Percentiles rank a stretch among this genome's conserved stretches.
Conservation (phyloP, 352 stramenopile species). For the Globisporangium paroecandrum region DNA sequence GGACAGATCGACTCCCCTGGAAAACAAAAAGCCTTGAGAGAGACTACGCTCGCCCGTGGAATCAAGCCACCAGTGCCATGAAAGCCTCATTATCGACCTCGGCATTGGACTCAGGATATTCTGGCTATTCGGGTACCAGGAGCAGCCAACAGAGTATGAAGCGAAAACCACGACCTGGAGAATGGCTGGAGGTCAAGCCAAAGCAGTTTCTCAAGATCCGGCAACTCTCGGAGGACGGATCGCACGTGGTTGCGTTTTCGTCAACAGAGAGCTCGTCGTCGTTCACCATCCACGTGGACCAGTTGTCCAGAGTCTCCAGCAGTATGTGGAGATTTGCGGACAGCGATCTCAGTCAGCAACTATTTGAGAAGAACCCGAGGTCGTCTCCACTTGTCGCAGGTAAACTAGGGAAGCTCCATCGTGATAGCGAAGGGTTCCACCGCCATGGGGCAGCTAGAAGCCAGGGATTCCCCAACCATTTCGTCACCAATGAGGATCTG, state of each 20-base stretch:
- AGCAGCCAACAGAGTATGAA: background rate
- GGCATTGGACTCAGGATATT: background rate
- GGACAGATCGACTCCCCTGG: constrained; percentile 16
- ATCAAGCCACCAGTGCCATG: background rate
- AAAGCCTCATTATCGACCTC: background rate
- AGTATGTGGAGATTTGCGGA: constrained; percentile 35
- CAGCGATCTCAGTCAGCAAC: constrained; percentile 9
- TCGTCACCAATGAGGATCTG: constrained; percentile 29
- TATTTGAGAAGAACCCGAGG: background rate
- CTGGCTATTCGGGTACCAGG: background rate
- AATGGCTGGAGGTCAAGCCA: constrained; percentile 49
- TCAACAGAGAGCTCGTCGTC: constrained; percentile 16
- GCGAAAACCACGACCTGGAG: constrained; percentile 31
- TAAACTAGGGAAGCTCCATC: constrained; percentile 47
- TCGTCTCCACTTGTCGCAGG: background rate
- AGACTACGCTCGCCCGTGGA: constrained; percentile 28
- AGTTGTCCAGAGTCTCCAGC: constrained; percentile 35
- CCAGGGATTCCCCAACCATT: constrained; percentile 56
- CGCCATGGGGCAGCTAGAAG: constrained; percentile 44
- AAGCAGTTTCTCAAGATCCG: constrained; percentile 50
- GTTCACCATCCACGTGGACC: constrained; percentile 26
- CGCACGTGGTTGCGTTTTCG: constrained; percentile 23
- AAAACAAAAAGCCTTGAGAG: constrained; percentile 13
- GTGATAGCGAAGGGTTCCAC: constrained; percentile 50
- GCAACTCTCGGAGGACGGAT: constrained; percentile 31